A percentile compares a stretch with the other conserved stretches of the same genome.
These are phyloP conservation scores for Plantago major DNA, from an alignment of 257 asterid genomes.

Conservation along the genomic window DNA sequence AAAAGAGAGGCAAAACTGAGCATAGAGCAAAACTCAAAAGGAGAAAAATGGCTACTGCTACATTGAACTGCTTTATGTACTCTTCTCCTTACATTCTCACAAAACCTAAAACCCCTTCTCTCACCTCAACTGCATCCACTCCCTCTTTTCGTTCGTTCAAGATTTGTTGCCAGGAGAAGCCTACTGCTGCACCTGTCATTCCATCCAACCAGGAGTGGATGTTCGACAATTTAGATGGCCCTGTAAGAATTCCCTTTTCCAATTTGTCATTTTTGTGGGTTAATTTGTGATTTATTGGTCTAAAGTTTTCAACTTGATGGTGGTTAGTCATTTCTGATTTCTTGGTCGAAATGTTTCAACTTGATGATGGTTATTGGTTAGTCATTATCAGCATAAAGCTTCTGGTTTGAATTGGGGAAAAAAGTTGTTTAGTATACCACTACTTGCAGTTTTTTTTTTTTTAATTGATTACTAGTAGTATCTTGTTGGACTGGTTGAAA, in stretches of 20 bases:
- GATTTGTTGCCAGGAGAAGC: conserved; percentile 55
- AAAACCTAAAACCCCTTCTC: conserved; percentile 44
- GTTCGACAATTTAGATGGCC: conserved; percentile 75
- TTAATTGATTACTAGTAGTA: not conserved
- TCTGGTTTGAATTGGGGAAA: too few relatives aligned
- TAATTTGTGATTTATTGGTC: too few relatives aligned
- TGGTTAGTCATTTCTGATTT: too few relatives aligned
- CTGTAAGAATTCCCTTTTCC: conserved; percentile 31
- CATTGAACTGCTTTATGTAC: conserved; percentile 42
- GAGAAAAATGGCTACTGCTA: conserved; percentile 43
- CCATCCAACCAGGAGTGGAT: conserved; percentile 57
- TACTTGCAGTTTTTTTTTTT: not conserved
- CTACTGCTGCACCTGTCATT: conserved; percentile 43
- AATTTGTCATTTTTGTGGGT: too few relatives aligned
- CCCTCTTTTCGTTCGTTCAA: conserved; percentile 28
- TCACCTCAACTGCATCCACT: conserved; percentile 32
- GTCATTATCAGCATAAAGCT: too few relatives aligned
- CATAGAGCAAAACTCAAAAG: not conserved
- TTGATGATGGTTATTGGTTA: too few relatives aligned
- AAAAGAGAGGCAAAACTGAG: not conserved
- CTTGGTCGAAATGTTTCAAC: too few relatives aligned
- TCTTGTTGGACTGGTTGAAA: not conserved
- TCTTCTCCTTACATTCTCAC: conserved; percentile 39
- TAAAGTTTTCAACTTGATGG: too few relatives aligned
- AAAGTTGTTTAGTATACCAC: too few relatives aligned